phyloP scores from a whole-genome alignment of 441 rosid species.

The Macaranga tanarius region DNA sequence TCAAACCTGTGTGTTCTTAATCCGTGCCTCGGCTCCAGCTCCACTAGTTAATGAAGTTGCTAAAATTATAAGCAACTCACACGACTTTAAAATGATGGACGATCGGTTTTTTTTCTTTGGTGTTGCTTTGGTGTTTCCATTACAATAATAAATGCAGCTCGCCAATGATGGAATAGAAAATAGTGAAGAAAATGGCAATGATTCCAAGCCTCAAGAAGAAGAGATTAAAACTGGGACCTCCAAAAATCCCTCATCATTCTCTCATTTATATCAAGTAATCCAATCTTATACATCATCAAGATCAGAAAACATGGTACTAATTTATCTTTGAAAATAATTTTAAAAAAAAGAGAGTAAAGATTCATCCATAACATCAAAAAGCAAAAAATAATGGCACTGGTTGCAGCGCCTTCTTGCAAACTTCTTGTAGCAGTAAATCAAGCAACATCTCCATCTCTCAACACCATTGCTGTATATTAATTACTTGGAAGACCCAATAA shows the following conservation, averaged over 20 bases:
- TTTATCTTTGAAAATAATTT: background rate
- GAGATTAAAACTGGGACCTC: background rate
- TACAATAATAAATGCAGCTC: no score
- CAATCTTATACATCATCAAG: background rate
- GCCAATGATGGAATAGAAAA: no score
- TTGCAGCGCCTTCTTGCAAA: background rate
- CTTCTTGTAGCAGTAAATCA: background rate
- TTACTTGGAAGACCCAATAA: background rate
- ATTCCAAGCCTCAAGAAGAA: background rate
- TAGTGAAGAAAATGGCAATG: background rate
- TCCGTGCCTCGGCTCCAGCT: no score
- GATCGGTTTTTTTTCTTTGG: no score
- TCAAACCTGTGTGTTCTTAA: no score
- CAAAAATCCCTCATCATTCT: background rate
- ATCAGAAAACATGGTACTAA: background rate
- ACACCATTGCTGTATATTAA: background rate
- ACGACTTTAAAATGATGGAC: no score
- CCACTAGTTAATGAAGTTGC: no score
- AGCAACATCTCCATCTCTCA: background rate
- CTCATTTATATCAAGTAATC: background rate
- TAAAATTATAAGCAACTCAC: no score
- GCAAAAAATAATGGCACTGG: background rate
- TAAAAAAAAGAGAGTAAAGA: background rate
- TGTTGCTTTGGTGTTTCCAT: no score
- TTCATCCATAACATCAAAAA: background rate